Percentiles rank a stretch among this genome's conserved stretches.
Evolutionary conservation across 139 green algal species (phyloP).

Genomic region (Tetraselmis chui): DNA sequence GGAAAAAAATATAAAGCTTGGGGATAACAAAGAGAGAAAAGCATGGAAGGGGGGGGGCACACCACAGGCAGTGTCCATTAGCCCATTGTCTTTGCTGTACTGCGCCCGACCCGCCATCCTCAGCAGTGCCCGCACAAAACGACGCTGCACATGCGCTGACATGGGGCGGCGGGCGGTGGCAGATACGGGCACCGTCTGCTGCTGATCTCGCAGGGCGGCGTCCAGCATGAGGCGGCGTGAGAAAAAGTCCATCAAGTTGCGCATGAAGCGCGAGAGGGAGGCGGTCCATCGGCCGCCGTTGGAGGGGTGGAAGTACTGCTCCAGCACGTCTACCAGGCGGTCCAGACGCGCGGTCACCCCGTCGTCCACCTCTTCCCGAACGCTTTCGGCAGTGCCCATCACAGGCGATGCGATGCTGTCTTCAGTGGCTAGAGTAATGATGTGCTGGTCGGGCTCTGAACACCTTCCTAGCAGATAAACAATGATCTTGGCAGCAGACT

Average conservation of each 20-base stretch:
- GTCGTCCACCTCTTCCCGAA: constrained; percentile 1
- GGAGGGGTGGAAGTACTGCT: constrained; percentile 83
- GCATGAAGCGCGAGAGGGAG: constrained; percentile 39
- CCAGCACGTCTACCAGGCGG: constrained; percentile 47
- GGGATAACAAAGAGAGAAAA: no score
- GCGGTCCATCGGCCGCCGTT: constrained; percentile 63
- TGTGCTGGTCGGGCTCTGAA: not conserved
- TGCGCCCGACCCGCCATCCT: constrained; percentile 63
- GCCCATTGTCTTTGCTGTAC: constrained; percentile 64
- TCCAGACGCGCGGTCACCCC: constrained; percentile 30
- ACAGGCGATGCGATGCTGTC: constrained; percentile 6
- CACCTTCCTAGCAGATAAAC: constrained; percentile 30
- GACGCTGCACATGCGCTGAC: constrained; percentile 5
- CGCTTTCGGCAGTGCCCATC: constrained; percentile 6
- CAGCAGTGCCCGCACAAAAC: constrained; percentile 41
- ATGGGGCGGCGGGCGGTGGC: constrained; percentile 11
- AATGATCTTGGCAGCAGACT: not conserved
- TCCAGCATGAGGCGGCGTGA: constrained; percentile 38
- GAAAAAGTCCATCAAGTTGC: constrained; percentile 39
- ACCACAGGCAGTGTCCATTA: not conserved
- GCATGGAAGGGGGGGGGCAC: not conserved
- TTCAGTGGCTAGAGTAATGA: not conserved
- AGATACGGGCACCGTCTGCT: constrained; percentile 1
- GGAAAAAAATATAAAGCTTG: no score
- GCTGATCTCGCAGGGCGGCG: constrained; percentile 12